Conservation (phyloP, 2,329 filamentous ascomycete genomes). For the Chaetomium strumarium region DNA sequence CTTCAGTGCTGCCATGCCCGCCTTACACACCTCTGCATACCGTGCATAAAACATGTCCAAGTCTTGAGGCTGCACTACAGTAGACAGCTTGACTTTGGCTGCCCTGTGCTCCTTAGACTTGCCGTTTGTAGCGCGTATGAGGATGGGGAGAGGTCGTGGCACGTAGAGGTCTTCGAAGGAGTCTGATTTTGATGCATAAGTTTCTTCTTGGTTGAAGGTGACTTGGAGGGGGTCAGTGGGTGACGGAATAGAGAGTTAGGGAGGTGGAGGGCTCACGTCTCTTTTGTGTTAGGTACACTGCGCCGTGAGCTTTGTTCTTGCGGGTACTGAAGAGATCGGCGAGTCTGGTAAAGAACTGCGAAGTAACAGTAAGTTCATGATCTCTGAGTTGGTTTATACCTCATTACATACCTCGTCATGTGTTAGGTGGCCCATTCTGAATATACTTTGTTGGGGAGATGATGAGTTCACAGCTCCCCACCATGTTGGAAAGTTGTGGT, state of each 20-base stretch:
- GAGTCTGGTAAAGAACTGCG: conserved; percentile 68
- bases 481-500: too few relatives aligned
- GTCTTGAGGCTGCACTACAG: conserved; percentile 68
- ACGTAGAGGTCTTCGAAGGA: conserved; percentile 56
- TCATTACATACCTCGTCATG: conserved; percentile 35
- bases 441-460: not conserved
- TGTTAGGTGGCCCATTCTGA: conserved; percentile 32
- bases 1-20: conserved; percentile 82
- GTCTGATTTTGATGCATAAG: conserved; percentile 31
- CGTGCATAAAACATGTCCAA: conserved; percentile 74
- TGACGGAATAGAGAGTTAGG: not conserved
- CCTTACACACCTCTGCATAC: conserved; percentile 89
- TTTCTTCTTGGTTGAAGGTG: conserved; percentile 36
- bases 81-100: conserved; percentile 69
- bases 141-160: conserved; percentile 56
- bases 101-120: conserved; percentile 54
- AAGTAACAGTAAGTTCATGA: not conserved
- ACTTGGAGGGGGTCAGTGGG: conserved; percentile 30
- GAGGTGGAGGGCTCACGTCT: conserved; percentile 46
- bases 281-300: conserved; percentile 71
- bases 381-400: not conserved
- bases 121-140: conserved; percentile 82
- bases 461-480: not conserved
- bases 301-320: conserved; percentile 65
- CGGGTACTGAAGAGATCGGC: conserved; percentile 60